These are phyloP conservation scores for Diaporthe vaccinii DNA, from an alignment of 2,329 filamentous ascomycete species.

Conservation along the genomic window DNA sequence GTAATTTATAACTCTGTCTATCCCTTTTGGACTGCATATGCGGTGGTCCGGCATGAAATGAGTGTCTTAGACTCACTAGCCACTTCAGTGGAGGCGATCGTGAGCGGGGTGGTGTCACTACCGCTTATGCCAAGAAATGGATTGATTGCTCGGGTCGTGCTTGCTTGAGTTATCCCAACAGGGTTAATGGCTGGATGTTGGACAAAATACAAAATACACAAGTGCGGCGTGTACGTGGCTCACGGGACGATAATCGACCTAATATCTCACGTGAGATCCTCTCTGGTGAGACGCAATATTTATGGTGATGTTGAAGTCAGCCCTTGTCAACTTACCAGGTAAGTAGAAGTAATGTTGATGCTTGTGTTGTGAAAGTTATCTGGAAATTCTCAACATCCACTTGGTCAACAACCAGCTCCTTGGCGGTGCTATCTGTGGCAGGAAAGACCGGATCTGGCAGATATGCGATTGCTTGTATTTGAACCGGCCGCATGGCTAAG, in stretches of 20 bases:
- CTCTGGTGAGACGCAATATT: neutral
- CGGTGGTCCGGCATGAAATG: neutral
- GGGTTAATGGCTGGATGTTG: neutral
- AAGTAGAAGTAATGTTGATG: neutral
- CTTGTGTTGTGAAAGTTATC: no score
- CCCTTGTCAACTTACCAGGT: neutral
- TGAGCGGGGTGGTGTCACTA: neutral
- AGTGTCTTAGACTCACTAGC: neutral
- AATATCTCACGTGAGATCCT: constrained; percentile 17
- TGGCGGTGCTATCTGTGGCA: neutral
- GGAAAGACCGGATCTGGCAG: no score
- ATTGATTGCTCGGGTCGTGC: neutral
- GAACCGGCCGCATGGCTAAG: no score
- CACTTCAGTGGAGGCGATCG: neutral
- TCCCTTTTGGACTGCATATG: neutral
- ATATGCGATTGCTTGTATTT: no score
- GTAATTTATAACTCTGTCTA: neutral
- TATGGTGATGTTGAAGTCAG: neutral
- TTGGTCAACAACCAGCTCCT: neutral
- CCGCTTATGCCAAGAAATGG: neutral
- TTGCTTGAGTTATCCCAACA: neutral
- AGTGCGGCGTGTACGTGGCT: neutral
- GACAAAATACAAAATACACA: no score
- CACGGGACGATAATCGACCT: neutral
- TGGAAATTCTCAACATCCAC: neutral